Percentiles rank a stretch among this genome's conserved stretches.
These are phyloP conservation scores for Cytauxzoon felis DNA, from an alignment of 169 alveolate species.

Conservation along the genomic window DNA sequence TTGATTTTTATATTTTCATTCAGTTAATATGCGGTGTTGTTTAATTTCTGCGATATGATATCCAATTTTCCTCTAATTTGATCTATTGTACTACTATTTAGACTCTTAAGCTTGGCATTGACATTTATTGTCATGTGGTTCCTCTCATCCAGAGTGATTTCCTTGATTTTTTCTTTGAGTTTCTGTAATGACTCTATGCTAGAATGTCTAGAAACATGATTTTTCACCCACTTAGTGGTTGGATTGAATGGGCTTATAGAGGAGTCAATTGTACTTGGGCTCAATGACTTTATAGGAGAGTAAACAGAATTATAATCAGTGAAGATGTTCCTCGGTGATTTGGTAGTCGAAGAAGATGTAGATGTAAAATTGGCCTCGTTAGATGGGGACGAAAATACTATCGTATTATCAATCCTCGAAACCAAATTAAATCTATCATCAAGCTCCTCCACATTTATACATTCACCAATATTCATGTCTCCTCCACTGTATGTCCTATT, in stretches of 20 bases:
- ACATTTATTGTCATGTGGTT: background rate
- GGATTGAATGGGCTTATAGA: background rate
- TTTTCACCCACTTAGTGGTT: conserved; percentile 46
- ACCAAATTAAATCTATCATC: background rate
- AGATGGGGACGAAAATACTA: background rate
- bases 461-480: no score
- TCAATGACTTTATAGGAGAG: conserved; percentile 2
- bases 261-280: background rate
- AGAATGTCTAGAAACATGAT: conserved; percentile 51
- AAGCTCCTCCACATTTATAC: no score
- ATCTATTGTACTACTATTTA: conserved; percentile 17
- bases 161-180: conserved; percentile 53
- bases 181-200: conserved; percentile 40
- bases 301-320: conserved; percentile 19
- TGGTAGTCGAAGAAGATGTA: conserved; percentile 19
- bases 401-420: background rate
- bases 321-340: conserved; percentile 1
- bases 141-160: conserved; percentile 22
- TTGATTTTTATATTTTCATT: no score
- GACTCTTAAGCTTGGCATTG: conserved; percentile 8
- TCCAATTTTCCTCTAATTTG: conserved; percentile 18
- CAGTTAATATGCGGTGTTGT: no score
- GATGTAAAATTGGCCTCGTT: conserved; percentile 2
- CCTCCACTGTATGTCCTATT: no score
- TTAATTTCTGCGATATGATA: conserved; percentile 21